Conservation (phyloP, 2,329 filamentous ascomycete species). For the Hysterium pulicare region DNA sequence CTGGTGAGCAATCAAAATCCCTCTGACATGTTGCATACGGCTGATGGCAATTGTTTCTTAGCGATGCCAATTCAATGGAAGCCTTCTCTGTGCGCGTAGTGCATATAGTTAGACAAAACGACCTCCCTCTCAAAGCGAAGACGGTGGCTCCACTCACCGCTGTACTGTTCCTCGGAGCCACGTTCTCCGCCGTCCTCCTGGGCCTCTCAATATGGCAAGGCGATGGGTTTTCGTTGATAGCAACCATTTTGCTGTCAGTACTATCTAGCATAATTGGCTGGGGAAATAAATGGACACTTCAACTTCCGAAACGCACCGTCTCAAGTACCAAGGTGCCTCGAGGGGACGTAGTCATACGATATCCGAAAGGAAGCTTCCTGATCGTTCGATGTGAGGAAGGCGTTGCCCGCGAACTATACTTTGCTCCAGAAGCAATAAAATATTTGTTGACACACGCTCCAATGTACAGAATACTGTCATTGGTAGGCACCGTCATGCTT, state of each 20-base stretch:
- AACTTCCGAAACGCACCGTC: constrained; percentile 37
- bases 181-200: constrained; percentile 43
- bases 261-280: constrained; percentile 50
- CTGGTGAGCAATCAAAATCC: constrained; percentile 39
- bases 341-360: constrained; percentile 49
- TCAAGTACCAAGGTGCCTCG: constrained; percentile 31
- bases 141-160: constrained; percentile 45
- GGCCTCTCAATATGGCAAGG: constrained; percentile 42
- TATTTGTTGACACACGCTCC: constrained; percentile 42
- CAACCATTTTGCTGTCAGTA: constrained; percentile 46
- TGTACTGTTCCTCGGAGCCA: constrained; percentile 45
- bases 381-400: constrained; percentile 50
- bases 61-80: constrained; percentile 34
- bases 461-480: constrained; percentile 46
- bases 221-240: constrained; percentile 51
- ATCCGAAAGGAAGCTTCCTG: constrained; percentile 50
- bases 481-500: constrained; percentile 50
- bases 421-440: constrained; percentile 49
- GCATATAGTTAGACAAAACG: constrained; percentile 31
- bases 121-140: constrained; percentile 40
- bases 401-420: constrained; percentile 50
- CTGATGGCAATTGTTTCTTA: too few relatives aligned
- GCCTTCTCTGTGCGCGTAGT: constrained; percentile 42
- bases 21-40: too few relatives aligned
- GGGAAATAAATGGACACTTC: constrained; percentile 49